Conservation (phyloP, 2,329 filamentous ascomycete species). For the Malbranchea cinnamomea region DNA sequence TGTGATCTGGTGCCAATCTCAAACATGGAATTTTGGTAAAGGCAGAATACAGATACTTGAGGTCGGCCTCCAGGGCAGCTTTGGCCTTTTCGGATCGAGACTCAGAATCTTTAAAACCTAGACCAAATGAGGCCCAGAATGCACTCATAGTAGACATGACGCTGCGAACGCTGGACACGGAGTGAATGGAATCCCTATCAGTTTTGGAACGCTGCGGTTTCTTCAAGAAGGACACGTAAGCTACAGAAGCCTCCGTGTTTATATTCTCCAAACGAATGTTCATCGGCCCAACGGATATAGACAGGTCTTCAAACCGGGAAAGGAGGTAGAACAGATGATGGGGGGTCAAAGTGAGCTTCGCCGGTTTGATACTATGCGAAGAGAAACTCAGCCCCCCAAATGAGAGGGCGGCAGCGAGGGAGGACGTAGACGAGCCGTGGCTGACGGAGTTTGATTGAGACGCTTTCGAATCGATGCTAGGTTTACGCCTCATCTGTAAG, state of each 20-base stretch:
- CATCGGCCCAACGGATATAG: slow-evolving; percentile 86
- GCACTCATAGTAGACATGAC: slow-evolving; percentile 95
- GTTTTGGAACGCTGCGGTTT: slow-evolving; percentile 67
- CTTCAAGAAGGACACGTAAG: slow-evolving; percentile 88
- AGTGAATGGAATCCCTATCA: slow-evolving; percentile 83
- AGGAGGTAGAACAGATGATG: slow-evolving; percentile 96
- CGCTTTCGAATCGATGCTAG: slow-evolving; percentile 47
- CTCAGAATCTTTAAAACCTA: slow-evolving; percentile 62
- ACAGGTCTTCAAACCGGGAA: slow-evolving; percentile 84
- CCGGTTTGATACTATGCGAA: slow-evolving; percentile 72
- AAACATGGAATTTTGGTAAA: slow-evolving; percentile 97
- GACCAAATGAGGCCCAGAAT: slow-evolving; percentile 76
- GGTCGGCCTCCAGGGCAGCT: slow-evolving; percentile 65
- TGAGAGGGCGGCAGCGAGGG: slow-evolving; percentile 70
- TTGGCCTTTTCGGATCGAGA: slow-evolving; percentile 84
- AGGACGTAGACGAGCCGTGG: slow-evolving; percentile 49
- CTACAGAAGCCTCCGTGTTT: slow-evolving; percentile 69
- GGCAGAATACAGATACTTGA: slow-evolving; percentile 93
- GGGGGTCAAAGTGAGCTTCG: slow-evolving; percentile 81
- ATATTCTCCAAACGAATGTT: slow-evolving; percentile 91
- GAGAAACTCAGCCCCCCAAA: slow-evolving; percentile 73
- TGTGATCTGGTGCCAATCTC: slow-evolving; percentile 79
- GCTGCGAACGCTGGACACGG: slow-evolving; percentile 89
- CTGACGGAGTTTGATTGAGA: slow-evolving; percentile 43
- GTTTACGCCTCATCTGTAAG: slow-evolving; percentile 63